Conservation (phyloP, 768 basidiomycete genomes). For the Kwoniella dendrophila region DNA sequence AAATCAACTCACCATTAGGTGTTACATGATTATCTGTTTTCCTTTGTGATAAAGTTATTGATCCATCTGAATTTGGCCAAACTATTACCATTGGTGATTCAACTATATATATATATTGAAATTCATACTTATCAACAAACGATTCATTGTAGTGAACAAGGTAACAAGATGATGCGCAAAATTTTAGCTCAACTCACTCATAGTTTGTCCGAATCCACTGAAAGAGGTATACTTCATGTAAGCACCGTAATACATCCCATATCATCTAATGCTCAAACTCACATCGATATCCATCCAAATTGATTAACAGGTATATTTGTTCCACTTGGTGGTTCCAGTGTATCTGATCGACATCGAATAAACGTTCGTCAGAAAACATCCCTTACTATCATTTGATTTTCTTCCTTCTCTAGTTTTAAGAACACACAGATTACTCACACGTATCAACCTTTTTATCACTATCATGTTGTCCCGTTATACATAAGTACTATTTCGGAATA, state of each 20-base stretch:
- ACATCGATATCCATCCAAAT: slow-evolving; percentile 48
- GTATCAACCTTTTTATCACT: slow-evolving; percentile 26
- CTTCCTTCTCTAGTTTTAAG: too few species aligned
- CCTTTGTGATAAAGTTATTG: slow-evolving; percentile 70
- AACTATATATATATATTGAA: slow-evolving; percentile 10
- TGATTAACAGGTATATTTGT: slow-evolving; percentile 4
- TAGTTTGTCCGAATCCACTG: slow-evolving; percentile 38
- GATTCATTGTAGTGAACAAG: not conserved
- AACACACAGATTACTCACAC: slow-evolving; percentile 22
- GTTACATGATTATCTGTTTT: slow-evolving; percentile 61
- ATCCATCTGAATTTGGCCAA: slow-evolving; percentile 69
- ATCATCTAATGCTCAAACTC: too few species aligned
- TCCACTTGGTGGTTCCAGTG: slow-evolving; percentile 26
- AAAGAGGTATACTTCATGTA: not conserved
- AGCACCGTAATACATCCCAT: not conserved
- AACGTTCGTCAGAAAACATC: not conserved
- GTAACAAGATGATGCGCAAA: not conserved
- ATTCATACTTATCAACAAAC: not conserved
- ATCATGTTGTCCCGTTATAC: slow-evolving; percentile 32
- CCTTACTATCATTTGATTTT: not conserved
- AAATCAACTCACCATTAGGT: slow-evolving; percentile 63
- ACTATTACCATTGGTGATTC: slow-evolving; percentile 67
- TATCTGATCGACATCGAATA: too few species aligned
- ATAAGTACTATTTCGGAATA: slow-evolving; percentile 25
- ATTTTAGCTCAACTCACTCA: slow-evolving; percentile 26